These are phyloP conservation scores for Pyrus hybrid DNA, from an alignment of 331 rosid species.

Conservation along the genomic window DNA sequence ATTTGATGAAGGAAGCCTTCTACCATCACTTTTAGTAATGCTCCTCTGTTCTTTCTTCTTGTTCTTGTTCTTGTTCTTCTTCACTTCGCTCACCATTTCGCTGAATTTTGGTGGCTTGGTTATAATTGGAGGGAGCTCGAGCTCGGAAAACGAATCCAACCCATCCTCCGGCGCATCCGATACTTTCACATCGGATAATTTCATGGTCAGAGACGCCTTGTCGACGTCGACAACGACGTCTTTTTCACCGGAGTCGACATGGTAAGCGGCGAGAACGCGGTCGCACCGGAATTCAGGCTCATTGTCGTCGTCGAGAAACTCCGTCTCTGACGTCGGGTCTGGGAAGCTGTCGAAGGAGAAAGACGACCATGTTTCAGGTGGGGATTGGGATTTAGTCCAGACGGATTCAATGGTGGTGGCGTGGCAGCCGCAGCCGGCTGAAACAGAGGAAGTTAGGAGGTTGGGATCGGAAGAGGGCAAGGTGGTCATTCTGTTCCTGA, in stretches of 20 bases:
- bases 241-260: slow-evolving; percentile 13
- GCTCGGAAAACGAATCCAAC: slow-evolving; percentile 34
- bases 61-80: slow-evolving; percentile 23
- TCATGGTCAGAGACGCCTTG: slow-evolving; percentile 32
- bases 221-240: slow-evolving; percentile 52
- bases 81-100: slow-evolving; percentile 16
- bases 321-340: slow-evolving; percentile 14
- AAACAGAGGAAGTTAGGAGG: slow-evolving; percentile 30
- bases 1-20: slow-evolving; percentile 35
- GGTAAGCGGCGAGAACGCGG: slow-evolving; percentile 38
- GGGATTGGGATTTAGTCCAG: slow-evolving; percentile 41
- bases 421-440: slow-evolving; percentile 37
- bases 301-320: slow-evolving; percentile 1
- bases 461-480: slow-evolving; percentile 25
- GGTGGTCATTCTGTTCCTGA: slow-evolving; percentile 19
- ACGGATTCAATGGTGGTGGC: slow-evolving; percentile 38
- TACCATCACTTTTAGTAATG: slow-evolving; percentile 12
- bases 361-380: slow-evolving; percentile 26
- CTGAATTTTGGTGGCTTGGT: slow-evolving; percentile 43
- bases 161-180: slow-evolving; percentile 10
- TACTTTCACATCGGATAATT: neutral
- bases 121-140: slow-evolving; percentile 64
- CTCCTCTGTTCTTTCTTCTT: slow-evolving; percentile 16
- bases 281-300: slow-evolving; percentile 70
- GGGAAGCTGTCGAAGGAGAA: slow-evolving; percentile 32